Evolutionary conservation across 2,329 filamentous ascomycete genomes (phyloP).

Genomic region (Ciborinia camelliae): DNA sequence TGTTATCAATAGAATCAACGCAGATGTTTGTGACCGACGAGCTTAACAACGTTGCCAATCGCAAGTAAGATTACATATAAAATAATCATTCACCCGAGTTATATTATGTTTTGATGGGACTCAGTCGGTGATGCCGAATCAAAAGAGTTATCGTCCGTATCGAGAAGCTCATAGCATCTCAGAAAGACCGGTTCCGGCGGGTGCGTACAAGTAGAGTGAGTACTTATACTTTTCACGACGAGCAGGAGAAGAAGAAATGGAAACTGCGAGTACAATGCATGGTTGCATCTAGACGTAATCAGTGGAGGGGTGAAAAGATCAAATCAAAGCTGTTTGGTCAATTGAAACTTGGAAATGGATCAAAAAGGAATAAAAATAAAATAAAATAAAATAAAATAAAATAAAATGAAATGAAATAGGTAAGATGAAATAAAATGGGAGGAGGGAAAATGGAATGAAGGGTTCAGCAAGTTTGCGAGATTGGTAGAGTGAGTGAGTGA

Average conservation of each 20-base stretch:
- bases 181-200: neutral
- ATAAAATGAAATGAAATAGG: neutral
- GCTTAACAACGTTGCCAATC: neutral
- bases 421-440: neutral
- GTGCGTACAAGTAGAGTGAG: slow-evolving; percentile 7
- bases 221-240: slow-evolving; percentile 16
- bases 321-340: slow-evolving; percentile 2
- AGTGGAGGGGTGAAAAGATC: slow-evolving; percentile 12
- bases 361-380: neutral
- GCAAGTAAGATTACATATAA: neutral
- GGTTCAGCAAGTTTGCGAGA: neutral
- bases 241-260: slow-evolving; percentile 2
- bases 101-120: neutral
- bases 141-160: slow-evolving; percentile 5
- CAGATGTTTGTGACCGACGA: neutral
- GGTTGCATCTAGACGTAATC: slow-evolving; percentile 16
- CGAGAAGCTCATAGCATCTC: slow-evolving; percentile 15
- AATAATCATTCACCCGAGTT: neutral
- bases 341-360: neutral
- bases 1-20: neutral
- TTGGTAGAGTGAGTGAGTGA: neutral
- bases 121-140: neutral
- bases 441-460: neutral
- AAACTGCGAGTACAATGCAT: slow-evolving; percentile 14
- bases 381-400: neutral